Base-by-base conservation (phyloP, 805 yeast species). In the Candida piceae region DNA sequence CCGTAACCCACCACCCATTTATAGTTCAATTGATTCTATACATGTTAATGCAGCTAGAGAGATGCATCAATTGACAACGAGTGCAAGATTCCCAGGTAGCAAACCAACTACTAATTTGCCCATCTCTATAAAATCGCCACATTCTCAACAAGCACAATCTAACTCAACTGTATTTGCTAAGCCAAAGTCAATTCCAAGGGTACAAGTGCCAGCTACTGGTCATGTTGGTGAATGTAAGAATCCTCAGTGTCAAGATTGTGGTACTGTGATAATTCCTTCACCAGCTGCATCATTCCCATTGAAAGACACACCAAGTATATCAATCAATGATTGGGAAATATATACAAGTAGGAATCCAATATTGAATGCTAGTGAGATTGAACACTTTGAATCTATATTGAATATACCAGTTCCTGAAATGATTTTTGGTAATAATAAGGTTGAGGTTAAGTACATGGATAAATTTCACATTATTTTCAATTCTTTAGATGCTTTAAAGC, bases 341-440 rank as follows among this genome's bases (percentile, higher is more conserved):
- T 73, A 69, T 46, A 79, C 95, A 0, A 63, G 68, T 21, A 78
- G 87, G 56, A 74, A 74, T 34, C 95, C 97, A 1, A 90, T 90
- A 31, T 63, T 87, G 42, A 81, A 74, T 46, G 69, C 88, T 2
- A 66, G 59, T 2, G 96, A 88, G 53, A 72, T 90, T 39, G 96
- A 87, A 40, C 61, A 60, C 2, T 72, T 81, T 52, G 84, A 78
- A 42, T 57, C 72, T 4, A 55, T 78, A 35, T 70, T 82, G 36
- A 78, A 78, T 12, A 76, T 90, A 43, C 95, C 97, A 0, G 62
- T 90, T 29, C 99, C 99, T 1, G 99, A 93, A 58, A 93, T 93
- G 97, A 88, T 93, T 5, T 93, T 93, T 63, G 97, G 97, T 8
- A 77, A 84, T 48, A 89, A 84, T 54, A 61, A 62, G 39, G 77